These are phyloP conservation scores for Rhododendron griersonianum DNA, from an alignment of 148 eudicot species.

Conservation along the genomic window DNA sequence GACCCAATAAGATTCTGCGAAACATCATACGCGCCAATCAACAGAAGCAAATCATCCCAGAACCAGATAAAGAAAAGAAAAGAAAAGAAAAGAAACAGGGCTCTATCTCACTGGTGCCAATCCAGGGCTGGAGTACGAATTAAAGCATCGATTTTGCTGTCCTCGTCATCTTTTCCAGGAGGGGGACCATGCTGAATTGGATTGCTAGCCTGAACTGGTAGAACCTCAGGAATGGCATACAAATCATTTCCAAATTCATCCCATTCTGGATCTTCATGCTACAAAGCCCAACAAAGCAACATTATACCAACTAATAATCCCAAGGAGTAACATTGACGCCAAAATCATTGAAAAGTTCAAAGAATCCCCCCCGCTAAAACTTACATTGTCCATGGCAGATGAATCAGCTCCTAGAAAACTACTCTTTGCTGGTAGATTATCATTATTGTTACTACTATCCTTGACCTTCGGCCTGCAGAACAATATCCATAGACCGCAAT, in stretches of 20 bases:
- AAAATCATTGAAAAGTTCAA: neutral
- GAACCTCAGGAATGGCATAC: conserved; percentile 62
- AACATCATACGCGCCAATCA: neutral
- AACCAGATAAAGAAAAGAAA: neutral
- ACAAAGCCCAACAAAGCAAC: conserved; percentile 15
- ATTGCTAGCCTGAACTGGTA: conserved; percentile 43
- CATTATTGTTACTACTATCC: conserved; percentile 26
- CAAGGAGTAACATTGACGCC: neutral
- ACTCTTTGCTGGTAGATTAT: conserved; percentile 39
- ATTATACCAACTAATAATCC: neutral
- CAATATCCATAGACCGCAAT: conserved; percentile 15
- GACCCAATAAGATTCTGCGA: neutral
- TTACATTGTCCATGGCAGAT: conserved; percentile 52
- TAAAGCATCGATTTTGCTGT: conserved; percentile 70
- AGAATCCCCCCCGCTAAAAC: neutral
- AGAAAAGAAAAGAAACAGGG: neutral
- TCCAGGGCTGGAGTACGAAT: conserved; percentile 66
- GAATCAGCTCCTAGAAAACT: conserved; percentile 50
- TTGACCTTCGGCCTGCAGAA: conserved; percentile 59
- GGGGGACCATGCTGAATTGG: conserved; percentile 55
- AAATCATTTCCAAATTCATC: conserved; percentile 88
- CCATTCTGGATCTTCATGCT: conserved; percentile 80
- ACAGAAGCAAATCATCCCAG: neutral
- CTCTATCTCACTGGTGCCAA: conserved; percentile 66
- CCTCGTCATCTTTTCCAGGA: conserved; percentile 75